phyloP scores from a whole-genome alignment of 2,329 filamentous ascomycete species.

The Aspergillus costaricaensis region DNA sequence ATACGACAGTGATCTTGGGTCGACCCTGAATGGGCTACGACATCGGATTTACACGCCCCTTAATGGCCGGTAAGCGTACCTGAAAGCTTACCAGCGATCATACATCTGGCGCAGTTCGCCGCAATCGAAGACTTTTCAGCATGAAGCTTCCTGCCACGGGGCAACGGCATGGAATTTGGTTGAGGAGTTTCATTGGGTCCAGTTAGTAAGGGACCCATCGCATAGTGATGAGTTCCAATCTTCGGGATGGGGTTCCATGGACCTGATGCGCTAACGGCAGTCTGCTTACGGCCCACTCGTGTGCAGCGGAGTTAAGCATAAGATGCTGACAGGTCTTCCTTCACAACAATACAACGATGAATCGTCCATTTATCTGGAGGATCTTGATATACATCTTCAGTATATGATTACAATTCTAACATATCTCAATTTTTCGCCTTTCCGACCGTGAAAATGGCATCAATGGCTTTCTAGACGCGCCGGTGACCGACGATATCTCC shows the following conservation, averaged over 20 bases:
- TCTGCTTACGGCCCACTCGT: conserved; percentile 2
- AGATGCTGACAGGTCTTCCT: conserved; percentile 2
- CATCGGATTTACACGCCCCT: neutral
- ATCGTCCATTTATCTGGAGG: too few species aligned
- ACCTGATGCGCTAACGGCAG: neutral
- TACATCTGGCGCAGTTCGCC: too few species aligned
- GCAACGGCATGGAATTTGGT: neutral
- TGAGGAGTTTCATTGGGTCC: neutral
- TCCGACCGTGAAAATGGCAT: too few species aligned
- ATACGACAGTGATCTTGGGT: neutral
- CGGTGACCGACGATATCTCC: neutral
- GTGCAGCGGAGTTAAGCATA: conserved; percentile 5
- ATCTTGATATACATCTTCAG: neutral
- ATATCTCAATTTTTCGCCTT: too few species aligned
- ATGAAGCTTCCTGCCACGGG: neutral
- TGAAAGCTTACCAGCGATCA: too few species aligned
- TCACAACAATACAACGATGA: neutral
- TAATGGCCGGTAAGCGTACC: neutral
- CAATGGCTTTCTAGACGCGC: too few species aligned
- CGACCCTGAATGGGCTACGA: neutral
- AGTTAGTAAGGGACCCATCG: neutral
- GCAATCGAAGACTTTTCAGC: neutral
- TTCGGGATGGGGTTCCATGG: neutral
- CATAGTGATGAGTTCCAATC: neutral
- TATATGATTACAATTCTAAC: neutral